These are phyloP conservation scores for Dioscorea zingiberensis DNA, from an alignment of 106 monocot genomes.

Conservation along the genomic window DNA sequence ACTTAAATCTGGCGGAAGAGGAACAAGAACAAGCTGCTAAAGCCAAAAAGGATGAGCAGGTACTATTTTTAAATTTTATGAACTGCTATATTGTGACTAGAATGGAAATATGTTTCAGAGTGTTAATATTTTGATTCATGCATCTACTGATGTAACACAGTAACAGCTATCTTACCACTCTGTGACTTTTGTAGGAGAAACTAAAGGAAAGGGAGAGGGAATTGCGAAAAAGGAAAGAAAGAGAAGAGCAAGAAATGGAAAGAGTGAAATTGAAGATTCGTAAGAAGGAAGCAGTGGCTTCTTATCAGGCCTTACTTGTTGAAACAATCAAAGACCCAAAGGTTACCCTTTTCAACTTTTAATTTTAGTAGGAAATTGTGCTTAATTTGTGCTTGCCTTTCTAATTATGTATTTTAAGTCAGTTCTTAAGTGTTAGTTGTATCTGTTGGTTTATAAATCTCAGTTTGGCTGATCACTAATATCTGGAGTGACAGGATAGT, in stretches of 20 bases:
- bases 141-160: too few relatives aligned
- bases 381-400: too few relatives aligned
- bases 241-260: slow-evolving; percentile 98
- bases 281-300: slow-evolving; percentile 72
- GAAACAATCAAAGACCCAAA: slow-evolving; percentile 93
- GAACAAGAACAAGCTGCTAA: slow-evolving; percentile 67
- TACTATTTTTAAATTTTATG: slow-evolving; percentile 11
- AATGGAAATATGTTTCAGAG: too few relatives aligned
- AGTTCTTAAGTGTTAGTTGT: too few relatives aligned
- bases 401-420: too few relatives aligned
- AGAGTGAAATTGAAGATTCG: slow-evolving; percentile 77
- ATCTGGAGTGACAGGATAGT: too few relatives aligned
- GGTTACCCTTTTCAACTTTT: slow-evolving; percentile 20
- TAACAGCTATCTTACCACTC: too few relatives aligned
- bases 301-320: slow-evolving; percentile 87
- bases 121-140: too few relatives aligned
- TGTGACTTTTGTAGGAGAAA: slow-evolving; percentile 52
- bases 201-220: slow-evolving; percentile 88
- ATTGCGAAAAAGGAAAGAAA: slow-evolving; percentile 88
- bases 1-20: slow-evolving; percentile 60
- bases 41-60: slow-evolving; percentile 76
- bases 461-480: too few relatives aligned
- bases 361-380: too few relatives aligned
- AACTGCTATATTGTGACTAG: neutral
- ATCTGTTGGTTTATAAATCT: too few relatives aligned